phyloP scores from a whole-genome alignment of 192 early-diverging fungal genomes.

The Entomortierella chlamydospora region DNA sequence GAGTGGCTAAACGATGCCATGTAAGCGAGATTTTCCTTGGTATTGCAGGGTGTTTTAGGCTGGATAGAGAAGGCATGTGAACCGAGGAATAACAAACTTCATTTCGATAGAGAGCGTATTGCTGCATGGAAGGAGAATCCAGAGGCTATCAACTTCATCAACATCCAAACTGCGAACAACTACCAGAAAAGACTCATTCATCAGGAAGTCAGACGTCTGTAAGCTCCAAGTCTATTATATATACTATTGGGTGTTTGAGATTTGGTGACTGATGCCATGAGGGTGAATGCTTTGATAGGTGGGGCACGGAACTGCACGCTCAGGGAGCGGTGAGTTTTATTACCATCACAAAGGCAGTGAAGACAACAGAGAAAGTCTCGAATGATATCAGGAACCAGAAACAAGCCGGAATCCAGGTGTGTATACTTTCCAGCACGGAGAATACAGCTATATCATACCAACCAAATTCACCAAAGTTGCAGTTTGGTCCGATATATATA shows the following conservation, averaged over 20 bases:
- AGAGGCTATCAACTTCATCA: no score
- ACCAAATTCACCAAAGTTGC: no score
- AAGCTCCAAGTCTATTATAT: neutral
- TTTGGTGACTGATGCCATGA: no score
- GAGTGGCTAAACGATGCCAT: conserved; percentile 19
- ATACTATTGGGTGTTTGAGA: no score
- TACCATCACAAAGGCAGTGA: conserved; percentile 18
- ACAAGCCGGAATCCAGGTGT: conserved; percentile 10
- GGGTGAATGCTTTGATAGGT: conserved; percentile 20
- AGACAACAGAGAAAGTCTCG: conserved; percentile 12
- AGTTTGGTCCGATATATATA: neutral
- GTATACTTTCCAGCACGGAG: neutral
- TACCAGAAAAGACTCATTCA: conserved; percentile 31
- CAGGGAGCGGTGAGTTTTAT: conserved; percentile 2
- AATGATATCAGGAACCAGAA: conserved; percentile 7
- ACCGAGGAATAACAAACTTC: neutral
- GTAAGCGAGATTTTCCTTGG: conserved; percentile 4
- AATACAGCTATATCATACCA: no score
- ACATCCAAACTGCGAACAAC: conserved; percentile 7
- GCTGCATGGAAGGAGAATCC: conserved; percentile 18
- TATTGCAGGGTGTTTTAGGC: no score
- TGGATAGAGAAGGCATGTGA: no score
- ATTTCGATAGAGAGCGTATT: conserved; percentile 13
- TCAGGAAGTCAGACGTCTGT: conserved; percentile 37
- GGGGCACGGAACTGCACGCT: conserved; percentile 27